Base-by-base conservation (phyloP, 1,139 yeast species). In the Suhomyces taliae region DNA sequence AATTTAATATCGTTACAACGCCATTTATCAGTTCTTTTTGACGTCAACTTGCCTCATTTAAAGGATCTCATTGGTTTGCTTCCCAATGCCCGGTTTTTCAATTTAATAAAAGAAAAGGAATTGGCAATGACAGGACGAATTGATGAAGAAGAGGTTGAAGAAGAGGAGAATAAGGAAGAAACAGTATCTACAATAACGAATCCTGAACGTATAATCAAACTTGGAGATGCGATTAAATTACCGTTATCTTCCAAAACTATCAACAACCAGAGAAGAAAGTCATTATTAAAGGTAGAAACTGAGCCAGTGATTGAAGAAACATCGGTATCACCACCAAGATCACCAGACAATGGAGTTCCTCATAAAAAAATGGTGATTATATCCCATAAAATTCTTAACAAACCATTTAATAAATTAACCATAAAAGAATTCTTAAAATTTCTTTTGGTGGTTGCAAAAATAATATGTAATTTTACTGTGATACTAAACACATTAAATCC, bases 181-280 rank as follows among this genome's bases (percentile, higher is more conserved):
- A 19, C 41, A 1, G 31, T 39, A 11, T 14, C 34, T 5, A 33
- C 35, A 1, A 15, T 44, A 15, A 53, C 52, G 8, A 47, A 48
- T 24, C 45, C 53, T 6, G 74, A 66, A 46, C 64, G 65, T 44
- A 61, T 74, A 4, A 65, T 71, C 15, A 72, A 69, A 47, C 53
- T 71, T 24, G 76, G 77, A 1, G 67, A 66, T 40, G 61, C 61
- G 1, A 69, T 72, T 26, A 67, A 66, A 44, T 59, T 75, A 9
- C 79, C 79, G 0, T 57, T 72, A 29, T 72, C 78, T 3, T 72
- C 78, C 8, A 72, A 71, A 44, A 73, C 79, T 1, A 61, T 72
- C 36, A 75, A 72, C 50, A 61, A 62, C 46, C 74, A 73, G 47
- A 57, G 73, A 15, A 53, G 77, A 51, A 54, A 53, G 2, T 52